These are phyloP conservation scores for Fusarium graminum DNA, from an alignment of 2,329 filamentous ascomycete genomes.

Conservation along the genomic window DNA sequence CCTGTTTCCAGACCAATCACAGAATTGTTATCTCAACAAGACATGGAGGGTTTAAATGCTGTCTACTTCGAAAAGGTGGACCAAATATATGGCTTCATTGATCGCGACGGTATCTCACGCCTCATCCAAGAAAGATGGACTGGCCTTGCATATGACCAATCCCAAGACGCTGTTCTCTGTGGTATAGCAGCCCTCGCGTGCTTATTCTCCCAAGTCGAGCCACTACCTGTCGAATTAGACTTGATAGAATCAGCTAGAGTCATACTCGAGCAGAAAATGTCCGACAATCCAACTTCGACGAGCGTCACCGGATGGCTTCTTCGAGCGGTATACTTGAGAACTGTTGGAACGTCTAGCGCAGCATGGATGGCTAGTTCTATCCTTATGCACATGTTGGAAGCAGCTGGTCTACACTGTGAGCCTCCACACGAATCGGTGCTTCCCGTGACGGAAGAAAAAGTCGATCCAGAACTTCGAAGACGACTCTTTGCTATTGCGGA, in stretches of 20 bases:
- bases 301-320: conserved; percentile 66
- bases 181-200: conserved; percentile 68
- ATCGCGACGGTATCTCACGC: conserved; percentile 50
- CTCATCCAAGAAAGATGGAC: conserved; percentile 53
- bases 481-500: conserved; percentile 65
- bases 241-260: conserved; percentile 61
- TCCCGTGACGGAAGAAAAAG: conserved; percentile 40
- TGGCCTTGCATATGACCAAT: conserved; percentile 35
- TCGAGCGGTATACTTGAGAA: conserved; percentile 65
- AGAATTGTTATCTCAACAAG: conserved; percentile 60
- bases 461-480: conserved; percentile 56
- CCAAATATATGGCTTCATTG: conserved; percentile 65
- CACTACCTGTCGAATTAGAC: conserved; percentile 58
- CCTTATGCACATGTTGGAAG: conserved; percentile 70
- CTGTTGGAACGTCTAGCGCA: conserved; percentile 65
- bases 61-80: conserved; percentile 68
- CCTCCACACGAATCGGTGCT: conserved; percentile 48
- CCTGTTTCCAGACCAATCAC: conserved; percentile 55
- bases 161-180: conserved; percentile 58
- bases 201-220: conserved; percentile 62
- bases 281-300: conserved; percentile 52
- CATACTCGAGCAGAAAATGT: conserved; percentile 59
- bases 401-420: conserved; percentile 62
- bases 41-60: conserved; percentile 60
- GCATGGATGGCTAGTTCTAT: conserved; percentile 70